Conservation (phyloP, 768 basidiomycete species). For the Psilocybe sp. region DNA sequence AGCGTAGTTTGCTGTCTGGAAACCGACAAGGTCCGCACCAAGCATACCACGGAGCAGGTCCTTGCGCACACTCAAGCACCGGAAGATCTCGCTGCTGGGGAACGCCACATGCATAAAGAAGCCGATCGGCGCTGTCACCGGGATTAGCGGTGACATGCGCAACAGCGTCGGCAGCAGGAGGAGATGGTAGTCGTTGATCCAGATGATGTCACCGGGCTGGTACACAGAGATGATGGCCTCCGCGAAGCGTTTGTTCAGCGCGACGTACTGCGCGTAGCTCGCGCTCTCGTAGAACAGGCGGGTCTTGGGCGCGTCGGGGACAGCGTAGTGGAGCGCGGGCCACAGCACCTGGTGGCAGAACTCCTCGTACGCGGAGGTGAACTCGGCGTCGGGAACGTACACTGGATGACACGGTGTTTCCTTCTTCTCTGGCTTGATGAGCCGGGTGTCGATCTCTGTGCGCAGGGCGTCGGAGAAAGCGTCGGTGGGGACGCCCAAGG, state of each 20-base stretch:
- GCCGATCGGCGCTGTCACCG: constrained; percentile 62
- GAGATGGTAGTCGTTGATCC: constrained; percentile 96
- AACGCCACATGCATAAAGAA: constrained; percentile 99
- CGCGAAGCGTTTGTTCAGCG: constrained; percentile 90
- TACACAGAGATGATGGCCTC: constrained; percentile 77
- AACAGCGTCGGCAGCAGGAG: constrained; percentile 89
- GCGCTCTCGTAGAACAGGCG: constrained; percentile 69
- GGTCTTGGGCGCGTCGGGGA: constrained; percentile 86
- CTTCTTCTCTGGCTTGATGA: constrained; percentile 31
- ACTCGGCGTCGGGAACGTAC: constrained; percentile 82
- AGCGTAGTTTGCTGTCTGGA: constrained; percentile 84
- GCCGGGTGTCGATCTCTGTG: constrained; percentile 50
- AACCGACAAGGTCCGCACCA: constrained; percentile 90
- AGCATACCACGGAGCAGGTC: constrained; percentile 84
- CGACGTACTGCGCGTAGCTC: constrained; percentile 82
- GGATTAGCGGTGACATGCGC: constrained; percentile 59
- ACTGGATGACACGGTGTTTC: constrained; percentile 43
- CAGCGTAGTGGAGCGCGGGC: constrained; percentile 84
- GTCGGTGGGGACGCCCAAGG: constrained; percentile 72
- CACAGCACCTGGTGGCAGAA: constrained; percentile 89
- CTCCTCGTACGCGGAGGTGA: constrained; percentile 77
- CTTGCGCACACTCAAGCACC: constrained; percentile 79
- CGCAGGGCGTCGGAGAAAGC: constrained; percentile 53
- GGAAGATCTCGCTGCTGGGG: constrained; percentile 93
- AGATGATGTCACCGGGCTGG: constrained; percentile 87